These are phyloP conservation scores for sweet orange (Citrus sinensis) DNA, from an alignment of 345 rosid species.

Conservation along the genomic window DNA sequence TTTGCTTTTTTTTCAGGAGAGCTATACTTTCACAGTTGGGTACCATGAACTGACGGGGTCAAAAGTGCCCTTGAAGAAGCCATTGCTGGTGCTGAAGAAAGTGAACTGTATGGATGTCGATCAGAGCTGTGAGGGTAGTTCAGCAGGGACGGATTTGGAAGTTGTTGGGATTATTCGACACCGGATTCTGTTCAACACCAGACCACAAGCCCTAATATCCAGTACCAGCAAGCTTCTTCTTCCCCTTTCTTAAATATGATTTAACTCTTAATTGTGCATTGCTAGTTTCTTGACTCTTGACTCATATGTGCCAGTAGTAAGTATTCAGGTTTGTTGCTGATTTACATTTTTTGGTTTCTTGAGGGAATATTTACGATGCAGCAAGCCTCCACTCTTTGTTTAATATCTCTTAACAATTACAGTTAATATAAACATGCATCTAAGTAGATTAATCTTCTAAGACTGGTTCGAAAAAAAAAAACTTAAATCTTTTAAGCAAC, in stretches of 20 bases:
- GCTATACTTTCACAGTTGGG: constrained; percentile 75
- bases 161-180: constrained; percentile 68
- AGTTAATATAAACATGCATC: not conserved
- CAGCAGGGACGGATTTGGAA: constrained; percentile 47
- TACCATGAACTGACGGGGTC: constrained; percentile 71
- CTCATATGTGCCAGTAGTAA: not conserved
- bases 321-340: no score
- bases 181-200: constrained; percentile 74
- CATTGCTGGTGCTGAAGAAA: constrained; percentile 73
- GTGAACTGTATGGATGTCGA: constrained; percentile 33
- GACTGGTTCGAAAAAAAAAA: not conserved
- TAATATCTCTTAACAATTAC: no score
- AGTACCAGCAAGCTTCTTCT: constrained; percentile 26
- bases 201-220: constrained; percentile 84
- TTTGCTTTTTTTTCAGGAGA: constrained; percentile 36
- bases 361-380: no score
- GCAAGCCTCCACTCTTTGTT: no score
- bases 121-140: constrained; percentile 6
- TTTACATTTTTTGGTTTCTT: no score
- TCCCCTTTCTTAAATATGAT: no score
- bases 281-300: not conserved
- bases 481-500: not conserved
- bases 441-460: not conserved
- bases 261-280: not conserved
- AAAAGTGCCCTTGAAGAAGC: constrained; percentile 59